phyloP scores from a whole-genome alignment of 2,329 filamentous ascomycete species.

The Trichoderma endophyticum region DNA sequence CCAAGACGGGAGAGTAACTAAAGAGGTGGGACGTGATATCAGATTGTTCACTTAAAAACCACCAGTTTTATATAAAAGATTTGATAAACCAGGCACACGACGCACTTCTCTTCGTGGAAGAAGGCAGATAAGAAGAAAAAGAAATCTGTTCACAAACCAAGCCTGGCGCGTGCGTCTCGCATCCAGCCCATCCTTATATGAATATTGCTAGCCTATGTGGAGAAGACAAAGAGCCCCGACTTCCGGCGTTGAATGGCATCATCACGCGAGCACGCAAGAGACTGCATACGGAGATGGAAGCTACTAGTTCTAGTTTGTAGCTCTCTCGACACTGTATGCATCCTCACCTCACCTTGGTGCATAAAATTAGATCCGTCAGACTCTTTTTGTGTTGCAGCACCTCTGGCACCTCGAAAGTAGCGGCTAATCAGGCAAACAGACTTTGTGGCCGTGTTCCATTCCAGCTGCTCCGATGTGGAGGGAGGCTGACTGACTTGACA shows the following conservation, averaged over 20 bases:
- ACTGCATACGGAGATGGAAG: not conserved
- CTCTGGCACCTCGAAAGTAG: not conserved
- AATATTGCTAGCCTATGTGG: slow-evolving; percentile 3
- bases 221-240: slow-evolving; percentile 3
- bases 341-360: slow-evolving; percentile 10
- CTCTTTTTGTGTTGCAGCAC: not conserved
- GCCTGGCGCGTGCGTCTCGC: not conserved
- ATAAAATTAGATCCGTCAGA: slow-evolving; percentile 12
- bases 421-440: not conserved
- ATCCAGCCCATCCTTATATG: not conserved
- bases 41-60: not conserved
- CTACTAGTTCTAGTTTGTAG: not conserved
- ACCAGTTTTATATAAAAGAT: not conserved
- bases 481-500: not conserved
- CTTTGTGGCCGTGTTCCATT: not conserved
- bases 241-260: slow-evolving; percentile 4
- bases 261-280: slow-evolving; percentile 15
- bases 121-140: too few relatives aligned
- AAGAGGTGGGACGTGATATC: not conserved
- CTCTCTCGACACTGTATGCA: not conserved
- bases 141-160: not conserved
- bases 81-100: not conserved
- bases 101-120: not conserved
- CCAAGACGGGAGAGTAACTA: not conserved
- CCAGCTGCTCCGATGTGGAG: not conserved